Percentiles rank a stretch among this genome's conserved stretches.
Conservation (phyloP, 2,329 filamentous ascomycete species). For the Cyphellophora attinorum region DNA sequence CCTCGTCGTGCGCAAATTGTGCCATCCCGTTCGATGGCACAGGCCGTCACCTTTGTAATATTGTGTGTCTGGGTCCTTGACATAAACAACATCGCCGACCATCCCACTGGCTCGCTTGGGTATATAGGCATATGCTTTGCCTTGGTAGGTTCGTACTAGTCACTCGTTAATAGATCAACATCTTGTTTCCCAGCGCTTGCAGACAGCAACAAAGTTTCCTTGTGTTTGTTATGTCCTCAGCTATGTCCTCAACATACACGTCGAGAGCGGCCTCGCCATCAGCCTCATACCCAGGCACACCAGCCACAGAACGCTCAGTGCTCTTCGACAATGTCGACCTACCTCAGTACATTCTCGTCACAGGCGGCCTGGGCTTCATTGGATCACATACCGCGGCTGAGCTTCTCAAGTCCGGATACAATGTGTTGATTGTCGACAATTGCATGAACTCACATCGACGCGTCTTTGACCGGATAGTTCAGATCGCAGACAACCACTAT, state of each 20-base stretch:
- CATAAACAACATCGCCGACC: too few species aligned
- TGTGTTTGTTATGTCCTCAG: neutral
- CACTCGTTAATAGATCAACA: neutral
- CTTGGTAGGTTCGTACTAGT: neutral
- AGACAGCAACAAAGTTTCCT: slow-evolving; percentile 1
- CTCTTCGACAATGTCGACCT: slow-evolving; percentile 33
- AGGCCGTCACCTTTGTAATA: too few species aligned
- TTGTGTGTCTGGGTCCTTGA: too few species aligned
- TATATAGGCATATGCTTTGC: too few species aligned
- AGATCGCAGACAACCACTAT: slow-evolving; percentile 27
- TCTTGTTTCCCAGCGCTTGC: neutral
- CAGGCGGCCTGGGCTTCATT: slow-evolving; percentile 32
- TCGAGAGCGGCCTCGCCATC: neutral
- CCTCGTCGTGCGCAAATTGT: too few species aligned
- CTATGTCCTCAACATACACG: neutral
- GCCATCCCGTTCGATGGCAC: too few species aligned
- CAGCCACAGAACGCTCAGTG: slow-evolving; percentile 34
- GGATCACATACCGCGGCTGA: slow-evolving; percentile 34
- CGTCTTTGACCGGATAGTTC: slow-evolving; percentile 26
- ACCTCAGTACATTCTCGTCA: slow-evolving; percentile 32
- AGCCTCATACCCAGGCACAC: slow-evolving; percentile 11
- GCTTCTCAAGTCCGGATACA: slow-evolving; percentile 30
- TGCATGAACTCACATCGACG: slow-evolving; percentile 29
- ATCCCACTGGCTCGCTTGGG: too few species aligned
- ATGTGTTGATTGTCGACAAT: slow-evolving; percentile 32